phyloP scores from a whole-genome alignment of 257 asterid species.

The Solanum corneliomulleri region DNA sequence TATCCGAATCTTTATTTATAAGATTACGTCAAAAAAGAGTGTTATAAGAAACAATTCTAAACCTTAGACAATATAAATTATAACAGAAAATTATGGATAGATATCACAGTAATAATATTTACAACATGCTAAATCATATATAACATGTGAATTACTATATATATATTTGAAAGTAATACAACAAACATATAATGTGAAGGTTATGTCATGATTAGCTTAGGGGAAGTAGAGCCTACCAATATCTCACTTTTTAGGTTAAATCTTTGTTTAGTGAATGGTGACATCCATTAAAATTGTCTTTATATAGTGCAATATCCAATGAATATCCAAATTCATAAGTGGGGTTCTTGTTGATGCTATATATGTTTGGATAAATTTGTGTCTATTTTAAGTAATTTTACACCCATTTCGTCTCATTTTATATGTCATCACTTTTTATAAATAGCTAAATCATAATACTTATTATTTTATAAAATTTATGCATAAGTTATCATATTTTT shows the following conservation, averaged over 20 bases:
- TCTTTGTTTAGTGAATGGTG: not conserved
- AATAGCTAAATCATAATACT: fast-evolving
- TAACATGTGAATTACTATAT: too few species aligned
- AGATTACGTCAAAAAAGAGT: too few species aligned
- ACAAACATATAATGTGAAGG: not conserved
- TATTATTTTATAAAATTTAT: too few species aligned
- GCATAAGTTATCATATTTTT: too few species aligned
- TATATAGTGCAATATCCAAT: not conserved
- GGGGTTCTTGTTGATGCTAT: not conserved
- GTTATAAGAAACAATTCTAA: too few species aligned
- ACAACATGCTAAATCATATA: too few species aligned
- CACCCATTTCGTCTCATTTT: too few species aligned
- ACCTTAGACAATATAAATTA: too few species aligned
- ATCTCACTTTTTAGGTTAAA: not conserved
- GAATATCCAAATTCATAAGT: not conserved
- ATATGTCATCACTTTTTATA: too few species aligned
- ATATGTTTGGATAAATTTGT: not conserved
- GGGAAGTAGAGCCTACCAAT: not conserved
- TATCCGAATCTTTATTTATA: not conserved
- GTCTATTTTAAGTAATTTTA: not conserved
- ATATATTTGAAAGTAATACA: not conserved
- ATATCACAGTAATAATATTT: too few species aligned
- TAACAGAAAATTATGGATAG: too few species aligned
- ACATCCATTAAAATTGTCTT: not conserved
- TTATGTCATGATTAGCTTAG: not conserved